A percentile compares a stretch with the other conserved stretches of the same genome.
Evolutionary conservation across 345 rosid species (phyloP).

Genomic region (Brassica incana): DNA sequence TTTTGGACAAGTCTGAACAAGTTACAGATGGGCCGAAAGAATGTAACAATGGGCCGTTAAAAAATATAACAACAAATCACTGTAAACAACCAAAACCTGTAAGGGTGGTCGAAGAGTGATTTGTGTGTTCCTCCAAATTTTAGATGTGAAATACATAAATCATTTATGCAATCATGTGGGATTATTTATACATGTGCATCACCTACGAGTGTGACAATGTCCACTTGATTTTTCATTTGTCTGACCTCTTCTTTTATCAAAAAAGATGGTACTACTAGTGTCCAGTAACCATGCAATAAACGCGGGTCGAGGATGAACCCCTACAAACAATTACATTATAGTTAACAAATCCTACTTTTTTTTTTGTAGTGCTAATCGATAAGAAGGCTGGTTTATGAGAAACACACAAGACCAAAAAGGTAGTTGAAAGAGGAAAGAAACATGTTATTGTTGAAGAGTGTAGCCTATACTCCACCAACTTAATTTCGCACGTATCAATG

Average conservation of each 20-base stretch:
- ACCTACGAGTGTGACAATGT: slow-evolving; percentile 12
- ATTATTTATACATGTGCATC: slow-evolving; percentile 11
- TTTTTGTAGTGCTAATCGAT: neutral
- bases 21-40: no score
- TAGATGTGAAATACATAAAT: neutral
- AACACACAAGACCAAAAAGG: slow-evolving; percentile 15
- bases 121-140: neutral
- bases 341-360: no score
- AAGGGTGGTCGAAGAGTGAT: neutral
- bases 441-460: slow-evolving; percentile 30
- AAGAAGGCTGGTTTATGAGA: neutral
- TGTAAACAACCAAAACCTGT: slow-evolving; percentile 6
- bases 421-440: slow-evolving; percentile 33
- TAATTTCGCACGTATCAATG: slow-evolving; percentile 23
- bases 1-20: no score
- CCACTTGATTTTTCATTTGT: neutral
- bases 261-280: no score
- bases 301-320: no score
- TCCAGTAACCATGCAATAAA: no score
- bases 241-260: neutral
- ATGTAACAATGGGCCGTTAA: no score
- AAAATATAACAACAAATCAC: no score
- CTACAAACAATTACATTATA: no score
- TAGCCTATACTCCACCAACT: slow-evolving; percentile 17
- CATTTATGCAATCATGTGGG: slow-evolving; percentile 17